Conservation (phyloP, 805 yeast genomes). For the Candida boidinii region DNA sequence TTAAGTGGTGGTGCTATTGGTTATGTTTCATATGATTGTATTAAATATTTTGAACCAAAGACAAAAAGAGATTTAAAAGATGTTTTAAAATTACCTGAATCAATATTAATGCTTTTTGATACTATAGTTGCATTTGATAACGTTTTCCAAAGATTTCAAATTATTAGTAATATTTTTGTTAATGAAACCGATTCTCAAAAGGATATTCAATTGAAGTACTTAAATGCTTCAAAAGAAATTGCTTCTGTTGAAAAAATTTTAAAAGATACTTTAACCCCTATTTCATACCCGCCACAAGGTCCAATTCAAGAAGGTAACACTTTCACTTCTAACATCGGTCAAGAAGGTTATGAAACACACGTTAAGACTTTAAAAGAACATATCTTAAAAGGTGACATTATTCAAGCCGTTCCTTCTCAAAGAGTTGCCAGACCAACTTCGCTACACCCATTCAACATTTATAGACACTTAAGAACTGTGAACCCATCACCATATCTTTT, state of each 20-base stretch:
- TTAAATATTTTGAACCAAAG: conserved; percentile 91
- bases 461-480: conserved; percentile 88
- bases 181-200: conserved; percentile 20
- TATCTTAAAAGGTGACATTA: conserved; percentile 84
- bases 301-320: conserved; percentile 59
- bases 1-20: conserved; percentile 97
- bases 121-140: conserved; percentile 87
- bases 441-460: conserved; percentile 92
- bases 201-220: conserved; percentile 36
- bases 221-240: conserved; percentile 50
- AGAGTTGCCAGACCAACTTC: conserved; percentile 93
- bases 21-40: conserved; percentile 92
- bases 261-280: conserved; percentile 30
- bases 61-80: conserved; percentile 73
- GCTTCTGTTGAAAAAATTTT: conserved; percentile 43
- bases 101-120: conserved; percentile 86
- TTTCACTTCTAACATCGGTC: conserved; percentile 85
- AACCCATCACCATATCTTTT: conserved; percentile 97
- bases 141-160: conserved; percentile 87
- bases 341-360: conserved; percentile 83
- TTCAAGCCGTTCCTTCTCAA: conserved; percentile 98
- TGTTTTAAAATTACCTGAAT: conserved; percentile 80
- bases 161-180: conserved; percentile 69
- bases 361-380: conserved; percentile 71
- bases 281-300: conserved; percentile 66